A percentile compares a stretch with the other conserved stretches of the same genome.
phyloP scores from a whole-genome alignment of 2,329 filamentous ascomycete genomes.

The Ophiostoma sp. region DNA sequence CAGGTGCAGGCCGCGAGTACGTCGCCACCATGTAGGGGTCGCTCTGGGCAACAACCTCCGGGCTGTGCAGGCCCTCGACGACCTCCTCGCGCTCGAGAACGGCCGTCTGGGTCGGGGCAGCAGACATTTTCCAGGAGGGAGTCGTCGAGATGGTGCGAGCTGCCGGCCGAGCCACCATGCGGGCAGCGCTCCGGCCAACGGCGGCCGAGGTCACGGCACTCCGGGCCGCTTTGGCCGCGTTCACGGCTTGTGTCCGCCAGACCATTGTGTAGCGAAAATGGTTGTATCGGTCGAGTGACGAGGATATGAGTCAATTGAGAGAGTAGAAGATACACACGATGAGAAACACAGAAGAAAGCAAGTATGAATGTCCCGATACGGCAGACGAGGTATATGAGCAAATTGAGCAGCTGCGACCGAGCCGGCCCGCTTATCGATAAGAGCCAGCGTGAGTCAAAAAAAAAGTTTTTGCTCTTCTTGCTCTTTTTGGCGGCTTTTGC shows the following conservation, averaged over 20 bases:
- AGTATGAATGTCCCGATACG: not conserved
- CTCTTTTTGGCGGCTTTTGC: not conserved
- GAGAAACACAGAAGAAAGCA: not conserved
- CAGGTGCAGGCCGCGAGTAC: constrained; percentile 84
- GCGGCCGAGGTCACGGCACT: not conserved
- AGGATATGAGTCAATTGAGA: not conserved
- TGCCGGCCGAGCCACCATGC: constrained; percentile 17
- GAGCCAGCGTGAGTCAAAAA: constrained; percentile 24
- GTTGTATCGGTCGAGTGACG: not conserved
- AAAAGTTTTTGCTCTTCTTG: constrained; percentile 9
- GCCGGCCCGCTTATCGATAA: constrained; percentile 24
- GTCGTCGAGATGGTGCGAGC: constrained; percentile 9
- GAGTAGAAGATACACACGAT: not conserved
- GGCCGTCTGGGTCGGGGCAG: not conserved
- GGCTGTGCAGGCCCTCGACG: constrained; percentile 47
- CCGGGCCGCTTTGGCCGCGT: constrained; percentile 26
- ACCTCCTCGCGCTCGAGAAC: constrained; percentile 8
- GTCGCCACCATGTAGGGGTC: constrained; percentile 92
- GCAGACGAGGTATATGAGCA: constrained; percentile 8
- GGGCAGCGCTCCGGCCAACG: not conserved
- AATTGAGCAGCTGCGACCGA: not conserved
- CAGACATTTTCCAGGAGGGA: not conserved
- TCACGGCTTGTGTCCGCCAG: constrained; percentile 25
- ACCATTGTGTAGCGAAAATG: constrained; percentile 22
- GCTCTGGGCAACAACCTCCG: constrained; percentile 71